These are phyloP conservation scores for Cardamine resedifolia DNA, from an alignment of 345 rosid genomes.

Conservation along the genomic window DNA sequence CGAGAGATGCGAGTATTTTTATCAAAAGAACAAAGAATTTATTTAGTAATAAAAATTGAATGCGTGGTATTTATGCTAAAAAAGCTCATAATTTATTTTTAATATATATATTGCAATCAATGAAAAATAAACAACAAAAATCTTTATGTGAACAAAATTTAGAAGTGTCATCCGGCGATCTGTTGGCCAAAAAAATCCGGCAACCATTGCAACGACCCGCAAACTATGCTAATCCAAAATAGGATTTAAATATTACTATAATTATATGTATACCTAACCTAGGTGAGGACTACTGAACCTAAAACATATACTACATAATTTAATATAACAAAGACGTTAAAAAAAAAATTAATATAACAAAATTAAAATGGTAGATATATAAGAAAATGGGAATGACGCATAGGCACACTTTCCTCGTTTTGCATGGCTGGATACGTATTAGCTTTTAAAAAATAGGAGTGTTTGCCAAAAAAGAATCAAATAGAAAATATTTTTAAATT, in stretches of 20 bases:
- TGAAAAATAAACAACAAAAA: neutral
- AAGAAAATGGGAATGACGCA: constrained; percentile 23
- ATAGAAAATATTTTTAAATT: neutral
- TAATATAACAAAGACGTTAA: neutral
- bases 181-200: no score
- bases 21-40: no score
- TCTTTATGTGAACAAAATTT: neutral
- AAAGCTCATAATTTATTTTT: no score
- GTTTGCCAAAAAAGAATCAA: constrained; percentile 2
- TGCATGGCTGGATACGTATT: constrained; percentile 23
- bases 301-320: neutral
- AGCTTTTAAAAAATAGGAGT: constrained; percentile 6
- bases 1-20: no score
- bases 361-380: neutral
- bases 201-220: neutral
- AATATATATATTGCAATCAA: neutral
- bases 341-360: no score
- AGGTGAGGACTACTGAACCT: constrained; percentile 1
- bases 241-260: neutral
- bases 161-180: no score
- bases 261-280: neutral
- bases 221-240: neutral
- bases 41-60: no score
- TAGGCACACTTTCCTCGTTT: constrained; percentile 17
- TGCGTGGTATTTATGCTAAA: no score